phyloP scores from a whole-genome alignment of 139 green algal genomes.

The Micromonas pusilla region DNA sequence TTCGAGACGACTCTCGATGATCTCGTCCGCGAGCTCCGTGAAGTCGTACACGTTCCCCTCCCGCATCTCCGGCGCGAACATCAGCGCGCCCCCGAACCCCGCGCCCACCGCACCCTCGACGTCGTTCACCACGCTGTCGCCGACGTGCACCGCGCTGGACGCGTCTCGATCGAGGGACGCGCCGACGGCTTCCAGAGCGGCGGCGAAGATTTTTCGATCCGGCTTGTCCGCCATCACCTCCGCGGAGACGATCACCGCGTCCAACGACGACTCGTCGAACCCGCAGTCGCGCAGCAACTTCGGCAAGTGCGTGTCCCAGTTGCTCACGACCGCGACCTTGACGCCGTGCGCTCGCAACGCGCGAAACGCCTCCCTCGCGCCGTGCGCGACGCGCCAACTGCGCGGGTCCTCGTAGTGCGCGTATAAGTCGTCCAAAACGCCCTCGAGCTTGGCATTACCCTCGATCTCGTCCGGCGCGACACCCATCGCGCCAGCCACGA shows the following conservation, averaged over 20 bases:
- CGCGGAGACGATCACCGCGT: constrained; percentile 3
- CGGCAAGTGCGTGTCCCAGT: constrained; percentile 15
- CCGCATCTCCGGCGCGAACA: background rate
- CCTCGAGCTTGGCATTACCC: background rate
- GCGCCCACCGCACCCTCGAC: background rate
- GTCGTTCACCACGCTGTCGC: constrained; percentile 8
- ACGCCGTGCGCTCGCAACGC: background rate
- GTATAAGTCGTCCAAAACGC: background rate
- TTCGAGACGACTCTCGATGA: background rate
- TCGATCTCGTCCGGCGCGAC: background rate
- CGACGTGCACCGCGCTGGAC: background rate
- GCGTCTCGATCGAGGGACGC: background rate
- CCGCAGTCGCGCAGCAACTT: background rate
- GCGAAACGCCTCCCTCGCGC: background rate
- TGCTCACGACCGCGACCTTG: background rate
- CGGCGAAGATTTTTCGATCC: background rate
- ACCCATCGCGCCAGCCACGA: background rate
- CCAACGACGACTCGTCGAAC: background rate
- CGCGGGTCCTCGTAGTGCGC: constrained; percentile 4
- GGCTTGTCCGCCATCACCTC: background rate
- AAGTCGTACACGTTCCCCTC: constrained; percentile 4
- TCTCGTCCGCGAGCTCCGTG: constrained; percentile 7
- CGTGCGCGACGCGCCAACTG: background rate
- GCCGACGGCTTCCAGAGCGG: background rate
- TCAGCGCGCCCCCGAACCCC: background rate